phyloP scores from a whole-genome alignment of 805 yeast genomes.

The Spencermartinsiella europaea region DNA sequence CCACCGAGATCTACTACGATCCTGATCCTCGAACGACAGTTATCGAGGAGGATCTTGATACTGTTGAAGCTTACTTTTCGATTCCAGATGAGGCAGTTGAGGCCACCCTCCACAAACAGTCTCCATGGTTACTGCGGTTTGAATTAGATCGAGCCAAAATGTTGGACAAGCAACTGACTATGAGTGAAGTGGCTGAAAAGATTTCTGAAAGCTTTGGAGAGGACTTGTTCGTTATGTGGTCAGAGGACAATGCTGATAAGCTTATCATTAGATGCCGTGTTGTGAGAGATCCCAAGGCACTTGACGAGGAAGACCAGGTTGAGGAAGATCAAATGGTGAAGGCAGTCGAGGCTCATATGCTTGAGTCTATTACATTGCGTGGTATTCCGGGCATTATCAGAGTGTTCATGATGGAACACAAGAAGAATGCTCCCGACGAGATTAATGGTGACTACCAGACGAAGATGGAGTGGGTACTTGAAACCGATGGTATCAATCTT shows the following conservation, averaged over 20 bases:
- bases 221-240: conserved; percentile 96
- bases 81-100: conserved; percentile 98
- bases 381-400: conserved; percentile 94
- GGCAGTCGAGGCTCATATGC: conserved; percentile 92
- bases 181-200: conserved; percentile 97
- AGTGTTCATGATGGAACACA: conserved; percentile 55
- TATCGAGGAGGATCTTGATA: conserved; percentile 93
- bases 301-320: conserved; percentile 90
- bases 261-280: conserved; percentile 97
- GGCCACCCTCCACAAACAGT: conserved; percentile 86
- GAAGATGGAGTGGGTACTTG: conserved; percentile 95
- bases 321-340: conserved; percentile 96
- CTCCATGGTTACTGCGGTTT: conserved; percentile 96
- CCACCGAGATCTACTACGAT: conserved; percentile 94
- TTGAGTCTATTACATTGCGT: conserved; percentile 88
- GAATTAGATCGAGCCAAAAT: conserved; percentile 98
- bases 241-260: conserved; percentile 97
- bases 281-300: conserved; percentile 87
- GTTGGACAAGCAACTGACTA: conserved; percentile 95
- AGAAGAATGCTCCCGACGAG: conserved; percentile 45
- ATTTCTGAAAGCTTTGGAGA: conserved; percentile 90
- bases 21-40: conserved; percentile 98
- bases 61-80: conserved; percentile 94
- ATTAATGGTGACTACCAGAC: conserved; percentile 81
- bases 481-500: conserved; percentile 96